Conservation (phyloP, 345 rosid genomes). For the Clausena lansium region DNA sequence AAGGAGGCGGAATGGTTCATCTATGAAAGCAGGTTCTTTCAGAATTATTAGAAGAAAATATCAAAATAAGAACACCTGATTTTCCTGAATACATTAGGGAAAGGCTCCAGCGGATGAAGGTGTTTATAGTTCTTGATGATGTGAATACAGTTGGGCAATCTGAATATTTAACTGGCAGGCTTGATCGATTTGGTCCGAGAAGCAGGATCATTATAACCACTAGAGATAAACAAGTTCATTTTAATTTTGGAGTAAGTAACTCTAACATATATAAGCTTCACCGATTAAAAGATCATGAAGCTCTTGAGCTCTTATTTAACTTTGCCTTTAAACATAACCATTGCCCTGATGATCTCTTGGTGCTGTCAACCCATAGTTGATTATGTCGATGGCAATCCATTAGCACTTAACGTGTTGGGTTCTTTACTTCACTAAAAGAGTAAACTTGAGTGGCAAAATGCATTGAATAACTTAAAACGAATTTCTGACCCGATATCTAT, state of each 20-base stretch:
- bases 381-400: slow-evolving; percentile 19
- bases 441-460: neutral
- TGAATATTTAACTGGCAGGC: too few relatives aligned
- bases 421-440: neutral
- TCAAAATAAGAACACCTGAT: too few relatives aligned
- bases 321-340: neutral
- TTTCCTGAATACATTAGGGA: too few relatives aligned
- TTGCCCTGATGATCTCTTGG: neutral
- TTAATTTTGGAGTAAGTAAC: neutral
- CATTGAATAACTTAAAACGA: neutral
- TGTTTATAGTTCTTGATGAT: too few relatives aligned
- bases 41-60: too few relatives aligned
- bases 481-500: neutral
- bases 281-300: neutral
- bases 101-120: too few relatives aligned
- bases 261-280: neutral
- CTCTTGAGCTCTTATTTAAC: neutral
- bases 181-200: too few relatives aligned
- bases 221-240: neutral
- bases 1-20: too few relatives aligned
- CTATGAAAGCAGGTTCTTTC: too few relatives aligned
- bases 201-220: slow-evolving; percentile 5
- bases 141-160: fast-evolving
- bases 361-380: neutral
- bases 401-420: slow-evolving; percentile 1